Evolutionary conservation across 192 early-diverging fungal genomes (phyloP).

Genomic region (Phlyctochytrium arcticum): DNA sequence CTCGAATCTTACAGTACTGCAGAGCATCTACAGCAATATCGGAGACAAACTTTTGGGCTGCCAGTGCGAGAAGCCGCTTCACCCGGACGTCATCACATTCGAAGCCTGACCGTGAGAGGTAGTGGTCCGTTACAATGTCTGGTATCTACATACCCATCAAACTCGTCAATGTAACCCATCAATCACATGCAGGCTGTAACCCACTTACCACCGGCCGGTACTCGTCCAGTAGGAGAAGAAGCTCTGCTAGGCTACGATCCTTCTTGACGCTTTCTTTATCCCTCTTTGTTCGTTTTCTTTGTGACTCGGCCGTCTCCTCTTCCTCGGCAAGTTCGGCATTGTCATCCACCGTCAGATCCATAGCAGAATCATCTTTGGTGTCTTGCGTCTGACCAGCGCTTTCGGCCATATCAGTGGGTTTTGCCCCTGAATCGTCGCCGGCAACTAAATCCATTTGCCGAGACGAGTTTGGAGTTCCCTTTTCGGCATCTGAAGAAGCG

Average conservation of each 20-base stretch:
- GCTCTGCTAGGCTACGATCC: conserved; percentile 76
- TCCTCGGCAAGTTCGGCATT: neutral
- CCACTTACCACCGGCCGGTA: conserved; percentile 71
- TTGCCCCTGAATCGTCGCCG: too few species aligned
- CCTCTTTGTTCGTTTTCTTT: conserved; percentile 23
- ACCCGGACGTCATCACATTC: conserved; percentile 74
- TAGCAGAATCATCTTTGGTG: too few species aligned
- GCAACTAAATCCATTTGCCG: too few species aligned
- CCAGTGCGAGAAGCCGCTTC: conserved; percentile 73
- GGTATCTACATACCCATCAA: conserved; percentile 61
- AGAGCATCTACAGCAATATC: conserved; percentile 84
- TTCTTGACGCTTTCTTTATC: conserved; percentile 55
- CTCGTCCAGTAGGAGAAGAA: conserved; percentile 84
- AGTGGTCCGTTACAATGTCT: conserved; percentile 92
- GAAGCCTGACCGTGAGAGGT: conserved; percentile 72
- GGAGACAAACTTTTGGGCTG: conserved; percentile 81
- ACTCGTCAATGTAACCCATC: neutral
- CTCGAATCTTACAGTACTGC: conserved; percentile 75
- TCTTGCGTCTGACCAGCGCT: too few species aligned
- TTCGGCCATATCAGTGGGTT: too few species aligned
- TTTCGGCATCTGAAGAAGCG: too few species aligned
- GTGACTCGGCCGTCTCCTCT: conserved; percentile 25
- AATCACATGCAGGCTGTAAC: neutral
- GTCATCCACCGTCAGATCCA: too few species aligned
- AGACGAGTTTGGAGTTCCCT: too few species aligned